phyloP scores from a whole-genome alignment of 2,329 filamentous ascomycete genomes.

The Coniochaeta prunicola region DNA sequence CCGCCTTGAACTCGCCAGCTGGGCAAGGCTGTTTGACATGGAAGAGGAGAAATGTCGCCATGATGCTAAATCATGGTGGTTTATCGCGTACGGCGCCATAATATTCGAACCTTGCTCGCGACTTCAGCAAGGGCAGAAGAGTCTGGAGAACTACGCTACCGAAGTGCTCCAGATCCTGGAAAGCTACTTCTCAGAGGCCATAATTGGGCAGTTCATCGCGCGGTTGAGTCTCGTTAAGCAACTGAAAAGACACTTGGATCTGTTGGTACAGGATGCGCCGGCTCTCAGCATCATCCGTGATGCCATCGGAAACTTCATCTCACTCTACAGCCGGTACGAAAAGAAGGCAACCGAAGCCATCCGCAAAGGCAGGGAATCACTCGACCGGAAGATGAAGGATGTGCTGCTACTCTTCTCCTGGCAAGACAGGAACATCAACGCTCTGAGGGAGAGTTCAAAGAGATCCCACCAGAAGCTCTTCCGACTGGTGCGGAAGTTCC shows the following conservation, averaged over 20 bases:
- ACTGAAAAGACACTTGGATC: conserved; percentile 55
- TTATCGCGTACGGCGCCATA: conserved; percentile 86
- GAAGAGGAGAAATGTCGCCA: conserved; percentile 70
- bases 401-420: conserved; percentile 91
- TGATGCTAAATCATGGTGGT: conserved; percentile 89
- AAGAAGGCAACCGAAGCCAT: conserved; percentile 58
- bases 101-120: conserved; percentile 68
- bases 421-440: conserved; percentile 95
- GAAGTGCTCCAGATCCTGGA: conserved; percentile 71
- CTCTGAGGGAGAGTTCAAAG: conserved; percentile 79
- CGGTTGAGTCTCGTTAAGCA: conserved; percentile 65
- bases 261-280: conserved; percentile 53
- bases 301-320: conserved; percentile 69
- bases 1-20: conserved; percentile 83
- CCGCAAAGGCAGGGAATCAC: conserved; percentile 55
- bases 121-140: conserved; percentile 45
- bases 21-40: conserved; percentile 80
- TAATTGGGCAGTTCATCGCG: conserved; percentile 71
- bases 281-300: conserved; percentile 50
- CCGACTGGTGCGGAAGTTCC: conserved; percentile 84
- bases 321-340: conserved; percentile 67
- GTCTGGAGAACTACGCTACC: conserved; percentile 56
- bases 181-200: conserved; percentile 70
- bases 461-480: conserved; percentile 90
- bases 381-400: conserved; percentile 93